phyloP scores from a whole-genome alignment of 768 basidiomycete species.

The Pleurotus citrinopileatus region DNA sequence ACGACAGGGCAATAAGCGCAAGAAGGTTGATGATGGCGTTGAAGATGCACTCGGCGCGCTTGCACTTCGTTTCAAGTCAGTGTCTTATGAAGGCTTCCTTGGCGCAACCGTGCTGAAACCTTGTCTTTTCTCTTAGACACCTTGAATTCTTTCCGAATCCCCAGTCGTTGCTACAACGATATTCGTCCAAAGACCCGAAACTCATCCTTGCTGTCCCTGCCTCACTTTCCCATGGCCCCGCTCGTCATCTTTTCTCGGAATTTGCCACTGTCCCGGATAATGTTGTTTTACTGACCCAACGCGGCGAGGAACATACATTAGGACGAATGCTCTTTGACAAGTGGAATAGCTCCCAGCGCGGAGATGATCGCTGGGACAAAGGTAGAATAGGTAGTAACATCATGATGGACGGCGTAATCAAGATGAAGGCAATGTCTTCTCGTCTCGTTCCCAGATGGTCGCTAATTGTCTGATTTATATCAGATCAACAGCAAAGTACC shows the following conservation, averaged over 20 bases:
- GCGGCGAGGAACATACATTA: constrained; percentile 79
- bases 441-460: too few relatives aligned
- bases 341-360: constrained; percentile 84
- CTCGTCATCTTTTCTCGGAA: constrained; percentile 79
- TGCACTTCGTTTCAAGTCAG: constrained; percentile 85
- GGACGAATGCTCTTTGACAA: constrained; percentile 74
- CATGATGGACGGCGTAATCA: constrained; percentile 72
- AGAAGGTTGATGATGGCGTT: constrained; percentile 67
- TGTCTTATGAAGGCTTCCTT: constrained; percentile 3
- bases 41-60: constrained; percentile 85
- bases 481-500: constrained; percentile 90
- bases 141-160: constrained; percentile 91
- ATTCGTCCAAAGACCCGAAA: constrained; percentile 88
- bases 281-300: constrained; percentile 80
- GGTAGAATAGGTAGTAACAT: constrained; percentile 86
- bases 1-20: constrained; percentile 50
- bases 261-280: constrained; percentile 84
- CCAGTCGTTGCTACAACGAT: constrained; percentile 73
- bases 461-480: background rate
- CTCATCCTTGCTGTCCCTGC: constrained; percentile 92
- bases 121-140: constrained; percentile 59
- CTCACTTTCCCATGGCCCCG: constrained; percentile 89
- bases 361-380: constrained; percentile 82
- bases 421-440: constrained; percentile 50
- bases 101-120: background rate